Evolutionary conservation across 768 basidiomycete genomes (phyloP).

Genomic region (Collybiopsis confluens): DNA sequence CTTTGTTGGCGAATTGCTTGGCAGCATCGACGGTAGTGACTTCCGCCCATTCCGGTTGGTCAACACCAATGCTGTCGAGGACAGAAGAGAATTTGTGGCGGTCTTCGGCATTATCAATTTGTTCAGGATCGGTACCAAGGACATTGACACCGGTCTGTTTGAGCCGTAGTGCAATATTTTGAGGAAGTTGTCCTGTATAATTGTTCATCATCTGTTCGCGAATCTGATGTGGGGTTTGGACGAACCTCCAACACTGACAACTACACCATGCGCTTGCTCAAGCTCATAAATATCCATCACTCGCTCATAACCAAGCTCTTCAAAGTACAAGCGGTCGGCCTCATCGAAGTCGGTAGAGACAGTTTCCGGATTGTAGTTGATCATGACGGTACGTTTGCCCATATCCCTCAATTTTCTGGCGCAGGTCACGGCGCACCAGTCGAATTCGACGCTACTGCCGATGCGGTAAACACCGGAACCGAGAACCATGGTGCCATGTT

Average conservation of each 20-base stretch:
- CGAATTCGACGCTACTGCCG: constrained; percentile 97
- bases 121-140: constrained; percentile 90
- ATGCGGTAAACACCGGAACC: constrained; percentile 98
- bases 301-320: constrained; percentile 95
- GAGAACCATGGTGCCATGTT: constrained; percentile 98
- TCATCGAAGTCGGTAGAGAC: constrained; percentile 99
- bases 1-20: constrained; percentile 84
- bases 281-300: constrained; percentile 99
- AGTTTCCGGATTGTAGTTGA: constrained; percentile 99
- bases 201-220: too few species aligned
- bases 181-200: constrained; percentile 82
- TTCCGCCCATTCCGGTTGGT: constrained; percentile 96
- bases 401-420: constrained; percentile 87
- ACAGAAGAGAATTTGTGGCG: constrained; percentile 99
- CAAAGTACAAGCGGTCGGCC: constrained; percentile 98
- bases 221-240: too few species aligned
- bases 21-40: constrained; percentile 85
- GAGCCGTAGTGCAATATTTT: constrained; percentile 96
- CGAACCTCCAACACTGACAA: constrained; percentile 95
- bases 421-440: constrained; percentile 99
- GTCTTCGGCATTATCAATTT: constrained; percentile 97
- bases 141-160: constrained; percentile 90
- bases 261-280: constrained; percentile 86
- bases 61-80: constrained; percentile 90
- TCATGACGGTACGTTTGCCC: constrained; percentile 95